Base-by-base conservation (phyloP, 805 yeast species). In the Ogataea paradorogensis region DNA sequence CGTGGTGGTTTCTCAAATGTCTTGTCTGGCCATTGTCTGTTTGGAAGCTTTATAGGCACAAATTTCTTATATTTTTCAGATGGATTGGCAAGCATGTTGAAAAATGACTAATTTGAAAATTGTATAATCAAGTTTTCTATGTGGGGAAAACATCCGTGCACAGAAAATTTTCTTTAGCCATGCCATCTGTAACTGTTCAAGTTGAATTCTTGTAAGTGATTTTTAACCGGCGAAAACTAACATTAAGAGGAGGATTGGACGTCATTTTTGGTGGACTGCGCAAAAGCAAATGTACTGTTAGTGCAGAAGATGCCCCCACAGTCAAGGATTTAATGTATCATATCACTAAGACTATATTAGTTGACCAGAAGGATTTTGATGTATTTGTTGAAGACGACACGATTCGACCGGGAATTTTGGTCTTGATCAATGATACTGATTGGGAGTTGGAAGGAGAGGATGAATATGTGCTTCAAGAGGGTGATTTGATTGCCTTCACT, bases 361-460 rank as follows among this genome's bases (percentile, higher is more conserved):
- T 69, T 20, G 78, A 83, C 45, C 69, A 76, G 24, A 77, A 76
- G 43, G 89, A 84, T 55, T 66, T 73, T 21, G 82, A 78, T 3
- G 83, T 89, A 9, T 89, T 91, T 55, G 70, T 90, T 6, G 93
- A 86, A 52, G 90, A 86, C 50, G 95, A 70, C 9, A 75, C 82
- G 1, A 80, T 88, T 10, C 78, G 98, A 35, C 96, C 98, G 0
- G 99, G 99, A 2, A 87, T 91, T 33, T 67, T 91, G 45, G 96
- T 93, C 8, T 71, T 91, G 40, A 84, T 91, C 46, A 91, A 91
- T 56, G 98, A 91, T 58, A 80, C 95, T 0, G 99, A 91, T 65
- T 91, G 98, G 98, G 99, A 91, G 56, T 64, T 91, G 10, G 95
- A 89, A 59, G 98, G 88, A 9, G 89, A 82, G 61, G 89, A 86